Evolutionary conservation across 306 rosid genomes (phyloP).

Genomic region (Acmispon strigosus): DNA sequence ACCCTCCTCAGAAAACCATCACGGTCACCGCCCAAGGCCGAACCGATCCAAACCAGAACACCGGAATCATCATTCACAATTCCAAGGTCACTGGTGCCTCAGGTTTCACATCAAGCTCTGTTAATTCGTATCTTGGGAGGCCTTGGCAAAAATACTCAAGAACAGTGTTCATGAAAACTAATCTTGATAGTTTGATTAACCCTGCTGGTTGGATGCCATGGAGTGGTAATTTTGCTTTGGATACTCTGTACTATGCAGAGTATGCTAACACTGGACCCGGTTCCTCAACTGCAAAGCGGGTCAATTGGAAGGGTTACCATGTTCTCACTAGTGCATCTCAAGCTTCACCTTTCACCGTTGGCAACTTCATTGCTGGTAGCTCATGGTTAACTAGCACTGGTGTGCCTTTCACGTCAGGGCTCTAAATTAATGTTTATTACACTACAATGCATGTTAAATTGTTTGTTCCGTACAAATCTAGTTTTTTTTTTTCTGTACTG

Average conservation of each 20-base stretch:
- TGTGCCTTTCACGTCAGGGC: conserved; percentile 60
- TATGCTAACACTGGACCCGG: conserved; percentile 62
- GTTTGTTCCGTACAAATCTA: neutral
- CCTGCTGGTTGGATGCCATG: conserved; percentile 74
- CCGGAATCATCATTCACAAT: conserved; percentile 61
- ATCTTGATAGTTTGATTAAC: conserved; percentile 45
- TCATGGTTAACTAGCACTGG: conserved; percentile 57
- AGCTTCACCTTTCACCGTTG: conserved; percentile 62
- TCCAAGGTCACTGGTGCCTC: conserved; percentile 41
- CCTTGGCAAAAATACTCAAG: conserved; percentile 68
- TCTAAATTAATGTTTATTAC: conserved; percentile 8
- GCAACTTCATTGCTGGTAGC: conserved; percentile 49
- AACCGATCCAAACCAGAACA: conserved; percentile 67
- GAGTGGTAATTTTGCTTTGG: conserved; percentile 60
- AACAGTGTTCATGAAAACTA: conserved; percentile 57
- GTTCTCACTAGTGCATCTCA: conserved; percentile 57
- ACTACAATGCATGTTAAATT: no score
- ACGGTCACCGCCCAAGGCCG: conserved; percentile 71
- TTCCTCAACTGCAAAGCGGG: conserved; percentile 49
- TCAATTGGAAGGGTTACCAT: conserved; percentile 60
- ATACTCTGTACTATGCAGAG: conserved; percentile 58
- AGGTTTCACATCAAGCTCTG: conserved; percentile 23
- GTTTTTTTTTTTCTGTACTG: neutral
- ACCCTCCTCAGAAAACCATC: conserved; percentile 51
- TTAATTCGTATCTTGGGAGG: conserved; percentile 50